Evolutionary conservation across 2,329 filamentous ascomycete species (phyloP), one percentile per base, ranked within the genome.

Genomic region (Chrysoporthe cubensis): DNA sequence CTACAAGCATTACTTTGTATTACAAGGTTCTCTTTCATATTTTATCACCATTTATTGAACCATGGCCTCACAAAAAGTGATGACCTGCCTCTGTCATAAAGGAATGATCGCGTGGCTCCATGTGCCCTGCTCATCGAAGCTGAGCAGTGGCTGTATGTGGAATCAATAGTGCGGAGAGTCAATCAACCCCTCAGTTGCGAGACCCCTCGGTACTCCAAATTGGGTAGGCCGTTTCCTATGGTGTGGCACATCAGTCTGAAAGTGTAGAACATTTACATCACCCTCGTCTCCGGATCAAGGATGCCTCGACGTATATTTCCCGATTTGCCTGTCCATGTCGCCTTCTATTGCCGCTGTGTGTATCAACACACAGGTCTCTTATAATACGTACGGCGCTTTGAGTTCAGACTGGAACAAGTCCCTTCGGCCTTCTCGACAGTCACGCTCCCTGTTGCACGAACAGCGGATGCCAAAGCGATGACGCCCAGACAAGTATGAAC

Each of bases 181-280:
- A 61, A 32, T 21, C 21, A 57, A 37, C 32, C 16, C 32, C 14
- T n/a, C 32, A 16, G 9, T 34, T 34, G 50, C 26, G 48, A 26
- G n/a, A 7, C 34, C 13, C 4, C 64, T 37, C 64, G 64, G 67
- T 4, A 48, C 40, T 34, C 64, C 42, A 14, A 16, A 60, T 61
- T n/a, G n/a, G 50, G 67, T 34, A 63, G 34, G 32, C 64, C 64
- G 60, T 13, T 32, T 9, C 34, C 26, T 11, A 13, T 57, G 54
- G 54, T 40, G 34, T 57, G 54, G 54, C 54, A 40, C 34, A 57
- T 18, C 16, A n/a, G 14, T 7, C 9, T 6, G 34, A 9, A 40
- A 7, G 54, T 37, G 32, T 40, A 26, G 32, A 32, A 32, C 34
- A 34, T 32, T 34, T 26, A 32, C 50, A 40, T 40, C 50, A 54